Evolutionary conservation across 345 rosid genomes (phyloP).

Genomic region (Excoecaria cochinchinensis): DNA sequence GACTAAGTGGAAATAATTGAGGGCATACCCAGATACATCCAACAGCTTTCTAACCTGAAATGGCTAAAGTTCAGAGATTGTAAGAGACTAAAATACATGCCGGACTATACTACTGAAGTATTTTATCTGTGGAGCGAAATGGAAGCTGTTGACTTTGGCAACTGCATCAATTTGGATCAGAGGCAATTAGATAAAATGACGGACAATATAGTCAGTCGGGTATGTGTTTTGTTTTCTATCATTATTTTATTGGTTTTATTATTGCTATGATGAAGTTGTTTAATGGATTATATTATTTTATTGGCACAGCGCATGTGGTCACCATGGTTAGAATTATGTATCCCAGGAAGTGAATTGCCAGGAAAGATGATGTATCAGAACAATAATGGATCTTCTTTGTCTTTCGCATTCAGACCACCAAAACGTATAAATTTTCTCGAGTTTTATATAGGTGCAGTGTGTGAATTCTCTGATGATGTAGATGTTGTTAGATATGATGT

Average conservation of each 20-base stretch:
- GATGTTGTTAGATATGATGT: too few species aligned
- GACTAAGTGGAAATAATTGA: too few species aligned
- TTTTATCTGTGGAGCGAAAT: too few species aligned
- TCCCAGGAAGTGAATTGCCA: not conserved
- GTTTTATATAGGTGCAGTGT: not conserved
- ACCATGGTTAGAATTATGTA: not conserved
- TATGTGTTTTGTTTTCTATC: too few species aligned
- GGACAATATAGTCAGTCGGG: not conserved
- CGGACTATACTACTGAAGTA: too few species aligned
- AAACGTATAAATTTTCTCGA: not conserved
- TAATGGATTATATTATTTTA: not conserved
- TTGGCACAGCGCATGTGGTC: not conserved
- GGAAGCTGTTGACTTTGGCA: too few species aligned
- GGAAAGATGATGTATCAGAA: not conserved
- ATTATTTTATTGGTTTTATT: not conserved
- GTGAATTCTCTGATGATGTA: not conserved
- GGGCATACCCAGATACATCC: too few species aligned
- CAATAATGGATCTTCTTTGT: not conserved
- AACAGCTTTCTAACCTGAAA: too few species aligned
- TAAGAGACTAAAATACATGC: too few species aligned
- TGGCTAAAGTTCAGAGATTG: too few species aligned
- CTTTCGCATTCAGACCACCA: not conserved
- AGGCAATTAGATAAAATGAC: not conserved
- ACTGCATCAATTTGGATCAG: too few species aligned
- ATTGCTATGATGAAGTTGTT: not conserved